These are phyloP conservation scores for Aspergillus pseudonomiae DNA, from an alignment of 2,329 filamentous ascomycete genomes.

Conservation along the genomic window DNA sequence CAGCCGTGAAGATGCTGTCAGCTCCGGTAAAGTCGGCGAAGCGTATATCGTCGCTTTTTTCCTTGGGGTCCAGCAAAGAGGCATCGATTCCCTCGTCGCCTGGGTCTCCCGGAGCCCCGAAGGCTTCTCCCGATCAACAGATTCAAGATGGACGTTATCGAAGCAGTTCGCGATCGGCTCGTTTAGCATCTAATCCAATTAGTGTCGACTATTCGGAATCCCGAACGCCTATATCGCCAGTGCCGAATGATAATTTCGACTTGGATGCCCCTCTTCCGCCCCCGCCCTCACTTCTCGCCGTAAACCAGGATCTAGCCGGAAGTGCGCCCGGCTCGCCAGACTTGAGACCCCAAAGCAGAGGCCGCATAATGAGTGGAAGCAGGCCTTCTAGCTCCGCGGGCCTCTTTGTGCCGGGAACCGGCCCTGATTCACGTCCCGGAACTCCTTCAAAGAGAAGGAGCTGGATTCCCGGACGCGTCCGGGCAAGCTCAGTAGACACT, in stretches of 20 bases:
- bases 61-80: slow-evolving; percentile 42
- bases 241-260: slow-evolving; percentile 32
- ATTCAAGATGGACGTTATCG: slow-evolving; percentile 29
- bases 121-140: slow-evolving; percentile 26
- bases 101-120: slow-evolving; percentile 25
- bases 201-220: slow-evolving; percentile 30
- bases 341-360: slow-evolving; percentile 41
- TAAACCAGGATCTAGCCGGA: slow-evolving; percentile 41
- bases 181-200: slow-evolving; percentile 37
- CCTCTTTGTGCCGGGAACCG: slow-evolving; percentile 36
- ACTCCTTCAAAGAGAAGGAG: slow-evolving; percentile 46
- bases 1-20: slow-evolving; percentile 38
- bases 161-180: slow-evolving; percentile 36
- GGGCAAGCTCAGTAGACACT: slow-evolving; percentile 37
- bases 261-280: slow-evolving; percentile 39
- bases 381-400: slow-evolving; percentile 39
- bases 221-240: slow-evolving; percentile 26
- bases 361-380: slow-evolving; percentile 36
- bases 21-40: slow-evolving; percentile 47
- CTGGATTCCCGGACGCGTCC: slow-evolving; percentile 48
- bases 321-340: slow-evolving; percentile 36
- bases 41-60: slow-evolving; percentile 51
- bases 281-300: slow-evolving; percentile 43
- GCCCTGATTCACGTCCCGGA: slow-evolving; percentile 37
- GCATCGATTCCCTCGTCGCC: slow-evolving; percentile 34